phyloP scores from a whole-genome alignment of 23 red algal species.

The Agarophyton chilense region DNA sequence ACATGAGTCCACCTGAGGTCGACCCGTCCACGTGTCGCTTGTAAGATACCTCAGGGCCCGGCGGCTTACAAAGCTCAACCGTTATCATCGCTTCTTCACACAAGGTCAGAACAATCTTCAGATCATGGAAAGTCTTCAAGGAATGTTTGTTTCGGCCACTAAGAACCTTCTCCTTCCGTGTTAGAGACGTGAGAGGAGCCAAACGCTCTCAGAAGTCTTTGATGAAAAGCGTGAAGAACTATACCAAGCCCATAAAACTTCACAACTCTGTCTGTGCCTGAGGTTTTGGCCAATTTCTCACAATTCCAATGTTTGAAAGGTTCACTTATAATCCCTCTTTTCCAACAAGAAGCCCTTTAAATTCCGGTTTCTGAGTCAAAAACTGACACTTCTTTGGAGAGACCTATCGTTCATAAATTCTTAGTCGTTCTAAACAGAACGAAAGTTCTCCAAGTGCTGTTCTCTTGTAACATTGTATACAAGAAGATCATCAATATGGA shows the following conservation, averaged over 20 bases:
- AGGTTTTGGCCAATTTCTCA: background rate
- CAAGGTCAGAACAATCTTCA: background rate
- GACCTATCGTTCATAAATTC: background rate
- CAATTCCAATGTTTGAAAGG: background rate
- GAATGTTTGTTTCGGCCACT: background rate
- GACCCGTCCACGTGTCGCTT: too few species aligned
- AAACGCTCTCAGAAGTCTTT: background rate
- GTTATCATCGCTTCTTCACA: too few species aligned
- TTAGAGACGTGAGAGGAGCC: background rate
- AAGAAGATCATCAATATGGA: constrained; percentile 21
- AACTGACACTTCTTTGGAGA: background rate
- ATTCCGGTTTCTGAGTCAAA: background rate
- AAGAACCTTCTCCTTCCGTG: background rate
- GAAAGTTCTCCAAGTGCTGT: constrained; percentile 5
- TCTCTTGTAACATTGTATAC: constrained; percentile 17
- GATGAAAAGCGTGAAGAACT: background rate
- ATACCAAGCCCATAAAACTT: background rate
- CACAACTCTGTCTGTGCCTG: background rate
- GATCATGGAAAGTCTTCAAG: background rate
- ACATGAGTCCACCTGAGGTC: too few species aligned
- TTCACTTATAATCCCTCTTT: background rate
- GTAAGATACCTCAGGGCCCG: too few species aligned
- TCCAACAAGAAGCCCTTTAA: background rate
- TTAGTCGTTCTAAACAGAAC: constrained; percentile 1
- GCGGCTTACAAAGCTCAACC: too few species aligned